Evolutionary conservation across 2,329 filamentous ascomycete species (phyloP), one percentile per base, ranked within the genome.

Genomic region (Trichoderma simmonsii): DNA sequence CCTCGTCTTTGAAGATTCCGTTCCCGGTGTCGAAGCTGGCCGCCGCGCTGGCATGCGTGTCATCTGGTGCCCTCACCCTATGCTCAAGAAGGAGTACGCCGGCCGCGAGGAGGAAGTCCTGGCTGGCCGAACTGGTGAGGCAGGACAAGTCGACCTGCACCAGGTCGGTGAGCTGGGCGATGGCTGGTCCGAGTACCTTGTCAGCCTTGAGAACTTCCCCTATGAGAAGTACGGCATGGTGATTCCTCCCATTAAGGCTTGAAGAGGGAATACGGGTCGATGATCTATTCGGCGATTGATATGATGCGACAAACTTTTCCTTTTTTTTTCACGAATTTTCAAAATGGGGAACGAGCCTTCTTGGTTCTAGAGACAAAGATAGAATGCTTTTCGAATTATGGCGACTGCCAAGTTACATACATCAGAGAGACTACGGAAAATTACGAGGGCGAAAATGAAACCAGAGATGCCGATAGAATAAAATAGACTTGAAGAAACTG

Each of bases 1-100:
- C 79, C 86, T 99, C 18, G 96, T 98, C 0, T 98, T 99, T 77
- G 96, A 99, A 83, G 96, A 99, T 81, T 93, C 92, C 60, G 95
- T 98, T 1, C 93, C 94, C 0, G 96, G 96, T 4, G 94, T 98
- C 3, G 96, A 99, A 83, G 90, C 94, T 2, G 96, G 94, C 5
- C 86, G 96, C 68, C 89, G 96, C 75, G 96, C 96, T 0, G 95
- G 95, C 0, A 98, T 98, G 95, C 90, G 95, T 75, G 94, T 97
- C 14, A 86, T 97, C 1, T 99, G 96, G 96, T 92, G 90, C 76
- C 96, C 96, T 28, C 94, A 98, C 82, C 89, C 90, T 1, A 93
- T 89, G 78, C 83, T 99, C 67, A 86, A 92, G 82, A 85, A 89
- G 67, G 93, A 95, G 80, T 97, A 93, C 77, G 84, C 85, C 54